Evolutionary conservation across 768 basidiomycete genomes (phyloP).

Genomic region (Mycena rosella): DNA sequence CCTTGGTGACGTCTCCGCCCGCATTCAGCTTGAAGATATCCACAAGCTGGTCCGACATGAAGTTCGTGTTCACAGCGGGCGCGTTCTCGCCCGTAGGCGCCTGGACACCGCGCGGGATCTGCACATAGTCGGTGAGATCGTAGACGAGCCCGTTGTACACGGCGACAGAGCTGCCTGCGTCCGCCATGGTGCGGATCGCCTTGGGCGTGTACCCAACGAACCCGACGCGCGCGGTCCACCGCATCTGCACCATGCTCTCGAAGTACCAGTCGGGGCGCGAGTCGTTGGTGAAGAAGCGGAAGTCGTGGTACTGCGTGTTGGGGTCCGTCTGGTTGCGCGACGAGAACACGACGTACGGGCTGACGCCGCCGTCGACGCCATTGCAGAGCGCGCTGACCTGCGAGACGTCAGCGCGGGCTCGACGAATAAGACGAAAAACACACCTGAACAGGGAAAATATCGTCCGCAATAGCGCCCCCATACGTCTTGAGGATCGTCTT

Average conservation of each 20-base stretch:
- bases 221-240: constrained; percentile 89
- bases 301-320: constrained; percentile 93
- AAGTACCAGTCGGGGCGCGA: constrained; percentile 99
- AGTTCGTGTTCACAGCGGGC: constrained; percentile 62
- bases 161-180: constrained; percentile 73
- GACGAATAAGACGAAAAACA: constrained; percentile 28
- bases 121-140: constrained; percentile 87
- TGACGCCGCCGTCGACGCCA: constrained; percentile 84
- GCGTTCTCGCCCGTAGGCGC: constrained; percentile 62
- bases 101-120: constrained; percentile 68
- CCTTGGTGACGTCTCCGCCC: constrained; percentile 87
- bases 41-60: constrained; percentile 80
- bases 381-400: constrained; percentile 95
- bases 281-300: constrained; percentile 90
- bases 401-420: neutral
- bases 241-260: constrained; percentile 93
- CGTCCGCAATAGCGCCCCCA: constrained; percentile 80
- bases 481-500: constrained; percentile 83
- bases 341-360: constrained; percentile 84
- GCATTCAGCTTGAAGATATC: constrained; percentile 81
- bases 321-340: constrained; percentile 81
- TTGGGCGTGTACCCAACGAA: constrained; percentile 88
- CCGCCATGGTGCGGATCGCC: constrained; percentile 80
- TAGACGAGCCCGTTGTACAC: constrained; percentile 91
- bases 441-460: constrained; percentile 95